Evolutionary conservation across 1,284 basidiomycete species (phyloP).

Genomic region (Garcileccinum viscosum): DNA sequence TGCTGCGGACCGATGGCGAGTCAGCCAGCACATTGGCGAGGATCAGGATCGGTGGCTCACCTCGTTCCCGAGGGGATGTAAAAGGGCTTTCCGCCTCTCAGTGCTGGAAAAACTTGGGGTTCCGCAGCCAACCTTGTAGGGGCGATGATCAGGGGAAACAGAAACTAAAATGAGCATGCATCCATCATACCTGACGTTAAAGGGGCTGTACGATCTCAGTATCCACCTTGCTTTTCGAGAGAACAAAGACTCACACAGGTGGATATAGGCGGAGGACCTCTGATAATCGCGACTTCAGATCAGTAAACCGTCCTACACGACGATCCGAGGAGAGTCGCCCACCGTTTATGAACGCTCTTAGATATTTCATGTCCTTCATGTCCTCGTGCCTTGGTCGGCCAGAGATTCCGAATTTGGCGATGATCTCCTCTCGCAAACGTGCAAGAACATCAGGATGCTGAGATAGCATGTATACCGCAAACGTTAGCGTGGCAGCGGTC

Average conservation of each 20-base stretch:
- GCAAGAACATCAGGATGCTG: constrained; percentile 52
- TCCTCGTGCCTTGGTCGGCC: constrained; percentile 57
- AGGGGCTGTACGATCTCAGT: constrained; percentile 44
- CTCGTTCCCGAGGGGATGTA: constrained; percentile 30
- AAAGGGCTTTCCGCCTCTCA: constrained; percentile 29
- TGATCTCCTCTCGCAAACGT: constrained; percentile 59
- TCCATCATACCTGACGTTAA: constrained; percentile 48
- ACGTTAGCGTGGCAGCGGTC: constrained; percentile 60
- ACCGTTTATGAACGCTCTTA: constrained; percentile 67
- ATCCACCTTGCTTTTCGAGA: not conserved
- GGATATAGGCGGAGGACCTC: constrained; percentile 68
- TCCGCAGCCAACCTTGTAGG: constrained; percentile 37
- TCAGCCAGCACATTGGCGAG: not conserved
- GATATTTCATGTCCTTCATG: constrained; percentile 60
- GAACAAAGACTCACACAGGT: constrained; percentile 50
- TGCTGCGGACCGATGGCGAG: constrained; percentile 20
- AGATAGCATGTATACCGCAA: constrained; percentile 59
- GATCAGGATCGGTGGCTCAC: constrained; percentile 12
- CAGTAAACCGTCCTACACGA: not conserved
- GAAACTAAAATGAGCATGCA: not conserved
- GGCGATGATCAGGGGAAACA: constrained; percentile 10
- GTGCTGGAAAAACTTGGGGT: constrained; percentile 25
- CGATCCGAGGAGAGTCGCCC: constrained; percentile 11
- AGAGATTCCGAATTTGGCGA: constrained; percentile 49
- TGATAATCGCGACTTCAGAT: constrained; percentile 25